Conservation (phyloP, 108 stramenopile species). For the Nitzschia sp. region DNA sequence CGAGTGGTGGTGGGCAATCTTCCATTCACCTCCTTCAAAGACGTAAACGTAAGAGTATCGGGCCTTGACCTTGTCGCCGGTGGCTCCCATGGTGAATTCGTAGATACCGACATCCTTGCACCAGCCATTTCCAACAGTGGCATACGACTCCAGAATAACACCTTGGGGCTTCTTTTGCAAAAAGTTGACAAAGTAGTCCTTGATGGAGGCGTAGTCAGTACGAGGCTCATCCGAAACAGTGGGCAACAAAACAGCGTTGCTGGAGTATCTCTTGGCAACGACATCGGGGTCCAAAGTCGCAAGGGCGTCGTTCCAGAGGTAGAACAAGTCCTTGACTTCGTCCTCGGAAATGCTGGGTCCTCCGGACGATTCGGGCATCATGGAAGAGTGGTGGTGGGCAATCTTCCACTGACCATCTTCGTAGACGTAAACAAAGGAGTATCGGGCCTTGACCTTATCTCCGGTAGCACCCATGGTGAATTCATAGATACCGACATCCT, state of each 20-base stretch:
- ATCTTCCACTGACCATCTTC: conserved; percentile 73
- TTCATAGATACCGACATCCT: conserved; percentile 58
- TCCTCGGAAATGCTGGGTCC: conserved; percentile 34
- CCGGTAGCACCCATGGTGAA: conserved; percentile 56
- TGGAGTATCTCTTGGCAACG: conserved; percentile 50
- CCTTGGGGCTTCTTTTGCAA: conserved; percentile 56
- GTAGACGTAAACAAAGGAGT: conserved; percentile 59
- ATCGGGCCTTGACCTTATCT: conserved; percentile 52
- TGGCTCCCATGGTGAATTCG: conserved; percentile 56
- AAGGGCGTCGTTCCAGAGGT: conserved; percentile 58
- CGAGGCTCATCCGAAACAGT: conserved; percentile 58
- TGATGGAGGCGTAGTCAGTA: conserved; percentile 40
- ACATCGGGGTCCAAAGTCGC: conserved; percentile 39
- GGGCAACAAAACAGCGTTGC: conserved; percentile 42
- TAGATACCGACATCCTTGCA: conserved; percentile 55
- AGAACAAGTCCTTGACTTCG: conserved; percentile 46
- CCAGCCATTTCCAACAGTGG: conserved; percentile 46
- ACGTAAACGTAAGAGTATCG: conserved; percentile 63
- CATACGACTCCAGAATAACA: conserved; percentile 39
- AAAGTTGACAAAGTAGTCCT: conserved; percentile 52
- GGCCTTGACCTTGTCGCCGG: conserved; percentile 48
- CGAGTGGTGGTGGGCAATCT: conserved; percentile 69
- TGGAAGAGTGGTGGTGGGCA: conserved; percentile 64
- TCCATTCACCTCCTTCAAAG: conserved; percentile 65
- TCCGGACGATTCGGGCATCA: conserved; percentile 49